Evolutionary conservation across 2,329 filamentous ascomycete species (phyloP).

Genomic region (Neoascochyta sp.): DNA sequence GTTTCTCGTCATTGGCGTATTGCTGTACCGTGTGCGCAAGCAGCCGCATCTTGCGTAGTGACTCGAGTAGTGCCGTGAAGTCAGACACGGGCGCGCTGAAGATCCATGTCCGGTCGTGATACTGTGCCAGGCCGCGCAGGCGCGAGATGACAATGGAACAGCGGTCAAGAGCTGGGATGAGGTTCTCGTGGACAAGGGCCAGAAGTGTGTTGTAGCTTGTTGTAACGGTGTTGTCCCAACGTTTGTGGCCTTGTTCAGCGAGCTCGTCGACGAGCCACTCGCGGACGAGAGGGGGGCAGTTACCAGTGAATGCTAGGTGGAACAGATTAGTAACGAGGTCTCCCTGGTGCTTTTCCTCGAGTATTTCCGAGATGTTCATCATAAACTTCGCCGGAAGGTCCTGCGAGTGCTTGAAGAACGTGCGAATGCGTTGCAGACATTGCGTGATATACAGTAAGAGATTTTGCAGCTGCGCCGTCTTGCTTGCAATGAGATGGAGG

Average conservation of each 20-base stretch:
- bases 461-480: constrained; percentile 83
- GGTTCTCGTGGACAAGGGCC: constrained; percentile 76
- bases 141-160: constrained; percentile 76
- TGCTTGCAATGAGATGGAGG: constrained; percentile 77
- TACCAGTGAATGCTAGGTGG: constrained; percentile 78
- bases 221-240: constrained; percentile 86
- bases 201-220: constrained; percentile 75
- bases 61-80: constrained; percentile 55
- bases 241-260: constrained; percentile 70
- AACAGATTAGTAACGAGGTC: constrained; percentile 73
- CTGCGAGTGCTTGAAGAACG: constrained; percentile 78
- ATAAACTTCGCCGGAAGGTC: constrained; percentile 78
- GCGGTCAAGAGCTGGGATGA: constrained; percentile 82
- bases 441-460: constrained; percentile 81
- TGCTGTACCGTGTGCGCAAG: constrained; percentile 70
- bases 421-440: constrained; percentile 70
- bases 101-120: constrained; percentile 63
- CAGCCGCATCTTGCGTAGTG: constrained; percentile 70
- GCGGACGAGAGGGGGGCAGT: constrained; percentile 68
- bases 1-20: constrained; percentile 70
- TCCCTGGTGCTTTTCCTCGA: constrained; percentile 62
- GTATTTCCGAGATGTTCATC: constrained; percentile 69
- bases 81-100: constrained; percentile 49
- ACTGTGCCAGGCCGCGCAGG: constrained; percentile 77
- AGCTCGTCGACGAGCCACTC: constrained; percentile 89